Base-by-base conservation (phyloP, 2,329 filamentous ascomycete species). In the Colletotrichum endophyticum region DNA sequence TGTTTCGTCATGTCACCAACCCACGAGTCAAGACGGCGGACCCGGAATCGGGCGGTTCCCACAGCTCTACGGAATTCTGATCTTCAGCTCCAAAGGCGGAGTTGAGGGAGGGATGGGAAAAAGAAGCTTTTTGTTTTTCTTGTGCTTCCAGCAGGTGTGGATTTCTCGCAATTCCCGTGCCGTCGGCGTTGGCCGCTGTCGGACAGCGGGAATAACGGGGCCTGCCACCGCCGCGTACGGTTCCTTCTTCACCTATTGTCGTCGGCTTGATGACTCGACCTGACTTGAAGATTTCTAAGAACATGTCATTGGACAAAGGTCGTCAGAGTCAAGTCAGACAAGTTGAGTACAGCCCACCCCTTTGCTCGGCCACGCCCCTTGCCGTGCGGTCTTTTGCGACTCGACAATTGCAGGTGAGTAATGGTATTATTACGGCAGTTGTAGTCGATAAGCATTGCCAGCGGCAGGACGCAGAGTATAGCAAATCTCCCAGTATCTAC, bases 1-100 rank as follows among this genome's bases (percentile, higher is more conserved):
- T 75, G 66, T 75, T 57, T 71, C 53, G 39, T 72, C 34, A 15
- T 36, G 19, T 63, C 61, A 56, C 70, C 64, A 49, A 59, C 28
- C 32, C 66, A 44, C 62, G 75, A 77, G 72, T 75, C 75, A 72
- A 77, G 75, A 61, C 16, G 67, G 75, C 75, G 75, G 61, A 77
- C 75, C 72, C 75, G 75, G 72, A 56, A 75, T 39, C 75, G 62
- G 56, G 74, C 57, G 66, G 25, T 53, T 39, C 39, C 66, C 59
- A 61, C 49, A 61, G 61, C 32, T 36, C 25, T 19, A 69, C 66
- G 57, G 64, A 28, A 69, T 39, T 25, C 64, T 34, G 64, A 76
- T 76, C 64, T 49, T 61, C 44, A 73, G 57, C 57, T 62, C 70
- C 64, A 59, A 30, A 56, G 63, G 72, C 49, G 64, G 66, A 69